phyloP scores from a whole-genome alignment of 108 stramenopile species.

The Cyclotella choctawhatcheeana region DNA sequence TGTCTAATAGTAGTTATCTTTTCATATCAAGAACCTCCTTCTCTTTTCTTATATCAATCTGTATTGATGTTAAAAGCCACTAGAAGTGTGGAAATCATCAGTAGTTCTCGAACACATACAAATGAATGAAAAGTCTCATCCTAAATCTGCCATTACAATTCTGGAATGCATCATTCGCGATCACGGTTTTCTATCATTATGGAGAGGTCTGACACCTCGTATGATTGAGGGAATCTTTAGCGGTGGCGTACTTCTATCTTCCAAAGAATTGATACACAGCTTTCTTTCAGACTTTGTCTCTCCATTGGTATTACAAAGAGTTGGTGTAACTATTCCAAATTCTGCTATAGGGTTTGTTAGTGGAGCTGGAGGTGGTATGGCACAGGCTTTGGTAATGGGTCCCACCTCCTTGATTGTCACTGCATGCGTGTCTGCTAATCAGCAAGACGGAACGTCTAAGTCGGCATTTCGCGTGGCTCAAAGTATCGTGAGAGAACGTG shows the following conservation, averaged over 20 bases:
- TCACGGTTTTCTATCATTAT: conserved; percentile 18
- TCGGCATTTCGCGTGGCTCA: conserved; percentile 28
- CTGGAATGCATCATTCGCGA: conserved; percentile 22
- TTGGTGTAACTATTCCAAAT: conserved; percentile 19
- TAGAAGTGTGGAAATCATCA: conserved; percentile 42
- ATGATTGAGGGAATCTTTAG: conserved; percentile 42
- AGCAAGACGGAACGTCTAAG: conserved; percentile 4
- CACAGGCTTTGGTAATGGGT: conserved; percentile 34
- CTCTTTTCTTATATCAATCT: neutral
- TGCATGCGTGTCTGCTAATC: conserved; percentile 28
- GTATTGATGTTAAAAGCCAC: conserved; percentile 10
- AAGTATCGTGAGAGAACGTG: conserved; percentile 12
- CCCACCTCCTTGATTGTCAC: conserved; percentile 39
- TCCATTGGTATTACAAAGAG: conserved; percentile 17
- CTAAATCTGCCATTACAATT: conserved; percentile 17
- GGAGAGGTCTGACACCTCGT: conserved; percentile 33
- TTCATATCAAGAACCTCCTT: neutral
- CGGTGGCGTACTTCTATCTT: conserved; percentile 26
- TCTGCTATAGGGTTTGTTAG: conserved; percentile 28
- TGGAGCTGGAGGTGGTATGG: conserved; percentile 39
- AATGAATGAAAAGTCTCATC: conserved; percentile 1
- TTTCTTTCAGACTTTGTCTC: conserved; percentile 33
- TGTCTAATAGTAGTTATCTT: neutral
- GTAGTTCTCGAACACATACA: conserved; percentile 34
- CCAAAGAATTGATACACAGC: conserved; percentile 31